Evolutionary conservation across 345 rosid species (phyloP), one percentile per base, ranked within the genome.

Genomic region (Lepidium sativum): DNA sequence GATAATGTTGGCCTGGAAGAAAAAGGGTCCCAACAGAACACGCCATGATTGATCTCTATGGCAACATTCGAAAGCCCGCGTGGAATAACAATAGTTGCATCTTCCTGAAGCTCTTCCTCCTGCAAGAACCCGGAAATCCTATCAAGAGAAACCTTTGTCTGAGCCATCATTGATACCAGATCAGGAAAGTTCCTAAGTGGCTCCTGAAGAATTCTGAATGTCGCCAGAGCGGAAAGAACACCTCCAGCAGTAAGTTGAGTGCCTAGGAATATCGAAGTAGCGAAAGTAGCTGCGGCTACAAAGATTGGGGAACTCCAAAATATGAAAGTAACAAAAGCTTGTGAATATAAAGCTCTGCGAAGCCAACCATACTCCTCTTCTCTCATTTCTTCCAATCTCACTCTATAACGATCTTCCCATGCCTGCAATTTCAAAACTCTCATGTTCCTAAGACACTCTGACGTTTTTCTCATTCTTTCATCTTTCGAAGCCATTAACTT

Each of bases 261-360:
- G 58, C 97, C 97, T 80, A 95, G 73, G 78, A 95, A 77, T 69
- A 95, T 82, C 5, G 96, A 82, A 59, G 99, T 91, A 49, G 83
- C 99, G 63, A 91, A 95, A 40, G 99, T 95, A 67, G 88, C 86
- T 31, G 91, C 96, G 2, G 96, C 80, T 65, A 95, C 99, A 81
- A 95, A 95, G 82, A 95, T 95, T 15, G 99, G 99, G 54, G 99
- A 95, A 72, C 99, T 91, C 99, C 99, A 95, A 68, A 95, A 95
- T 59, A 95, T 79, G 78, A 91, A 95, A 11, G 99, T 95, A 55
- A 95, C 80, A 66, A 86, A 95, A 61, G 99, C 96, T 78, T 91
- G 99, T n/a, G 97, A 95, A 75, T 91, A 95, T 33, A 95, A 89
- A 0, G 97, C 96, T 74, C 81, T 95, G 15, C 86, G 83, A 53